Evolutionary conservation across 2,329 filamentous ascomycete genomes (phyloP).

Genomic region (Colletotrichum sp.): DNA sequence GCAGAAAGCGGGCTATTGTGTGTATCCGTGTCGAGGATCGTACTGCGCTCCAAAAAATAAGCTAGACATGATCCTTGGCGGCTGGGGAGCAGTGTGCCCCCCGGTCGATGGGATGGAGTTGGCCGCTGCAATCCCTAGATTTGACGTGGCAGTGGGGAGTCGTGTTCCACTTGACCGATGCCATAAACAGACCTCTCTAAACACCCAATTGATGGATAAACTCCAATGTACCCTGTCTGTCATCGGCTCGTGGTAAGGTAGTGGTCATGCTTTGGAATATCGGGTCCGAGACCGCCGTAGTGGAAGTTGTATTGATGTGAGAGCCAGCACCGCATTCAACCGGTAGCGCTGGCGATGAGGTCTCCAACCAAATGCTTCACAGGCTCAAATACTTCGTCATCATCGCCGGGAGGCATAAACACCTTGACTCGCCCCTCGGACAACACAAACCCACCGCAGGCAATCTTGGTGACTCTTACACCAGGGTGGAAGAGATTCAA

Average conservation of each 20-base stretch:
- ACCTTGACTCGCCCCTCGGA: constrained; percentile 59
- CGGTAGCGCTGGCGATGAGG: not conserved
- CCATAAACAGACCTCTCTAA: not conserved
- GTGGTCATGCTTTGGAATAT: not conserved
- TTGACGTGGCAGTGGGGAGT: not conserved
- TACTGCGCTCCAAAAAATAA: not conserved
- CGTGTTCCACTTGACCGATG: not conserved
- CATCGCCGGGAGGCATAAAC: constrained; percentile 26
- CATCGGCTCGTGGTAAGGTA: not conserved
- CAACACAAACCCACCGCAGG: constrained; percentile 61
- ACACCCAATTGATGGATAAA: not conserved
- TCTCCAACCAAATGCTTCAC: constrained; percentile 4
- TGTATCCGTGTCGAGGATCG: not conserved
- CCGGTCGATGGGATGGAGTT: not conserved
- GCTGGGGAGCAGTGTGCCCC: not conserved
- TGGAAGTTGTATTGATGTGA: not conserved
- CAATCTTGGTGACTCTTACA: constrained; percentile 57
- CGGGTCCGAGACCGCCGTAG: not conserved
- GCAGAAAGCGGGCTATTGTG: not conserved
- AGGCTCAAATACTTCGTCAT: not conserved
- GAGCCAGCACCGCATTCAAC: not conserved
- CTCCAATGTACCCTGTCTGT: not conserved
- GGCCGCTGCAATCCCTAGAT: not conserved
- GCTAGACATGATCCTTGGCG: not conserved
- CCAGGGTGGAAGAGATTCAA: constrained; percentile 60